Conservation (phyloP, 2,329 filamentous ascomycete genomes). For the Daldinia sp. region DNA sequence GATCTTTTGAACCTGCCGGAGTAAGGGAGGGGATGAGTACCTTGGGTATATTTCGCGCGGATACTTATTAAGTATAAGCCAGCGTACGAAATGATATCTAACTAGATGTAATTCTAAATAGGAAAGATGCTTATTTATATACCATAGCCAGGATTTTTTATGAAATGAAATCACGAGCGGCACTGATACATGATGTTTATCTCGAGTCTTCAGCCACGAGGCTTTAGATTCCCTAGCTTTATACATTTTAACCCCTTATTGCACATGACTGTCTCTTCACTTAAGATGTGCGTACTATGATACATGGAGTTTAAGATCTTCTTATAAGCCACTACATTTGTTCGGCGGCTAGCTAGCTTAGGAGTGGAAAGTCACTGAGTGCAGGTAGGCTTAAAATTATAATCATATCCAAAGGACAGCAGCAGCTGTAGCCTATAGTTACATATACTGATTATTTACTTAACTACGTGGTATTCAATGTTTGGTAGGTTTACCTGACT, state of each 20-base stretch:
- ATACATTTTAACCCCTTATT: not conserved
- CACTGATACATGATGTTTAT: not conserved
- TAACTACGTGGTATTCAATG: too few species aligned
- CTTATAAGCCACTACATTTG: not conserved
- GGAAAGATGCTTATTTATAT: not conserved
- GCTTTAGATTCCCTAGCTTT: not conserved
- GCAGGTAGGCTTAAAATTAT: too few species aligned
- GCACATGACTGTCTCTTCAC: not conserved
- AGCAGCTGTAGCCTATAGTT: too few species aligned
- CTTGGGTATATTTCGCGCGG: not conserved
- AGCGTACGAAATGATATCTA: not conserved
- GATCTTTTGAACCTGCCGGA: slow-evolving; percentile 49
- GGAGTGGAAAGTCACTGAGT: too few species aligned
- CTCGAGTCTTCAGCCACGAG: not conserved
- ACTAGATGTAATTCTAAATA: not conserved
- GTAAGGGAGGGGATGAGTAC: slow-evolving; percentile 5
- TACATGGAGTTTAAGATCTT: not conserved
- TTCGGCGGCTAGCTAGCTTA: too few species aligned
- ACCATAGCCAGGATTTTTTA: not conserved
- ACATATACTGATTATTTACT: too few species aligned
- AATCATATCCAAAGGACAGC: too few species aligned
- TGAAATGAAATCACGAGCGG: not conserved
- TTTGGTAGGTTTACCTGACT: too few species aligned
- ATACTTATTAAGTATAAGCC: not conserved
- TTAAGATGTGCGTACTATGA: not conserved